Percentiles rank a stretch among this genome's conserved stretches.
Conservation (phyloP, 176 grass and related monocot species). For the Cenchrus purpureus region DNA sequence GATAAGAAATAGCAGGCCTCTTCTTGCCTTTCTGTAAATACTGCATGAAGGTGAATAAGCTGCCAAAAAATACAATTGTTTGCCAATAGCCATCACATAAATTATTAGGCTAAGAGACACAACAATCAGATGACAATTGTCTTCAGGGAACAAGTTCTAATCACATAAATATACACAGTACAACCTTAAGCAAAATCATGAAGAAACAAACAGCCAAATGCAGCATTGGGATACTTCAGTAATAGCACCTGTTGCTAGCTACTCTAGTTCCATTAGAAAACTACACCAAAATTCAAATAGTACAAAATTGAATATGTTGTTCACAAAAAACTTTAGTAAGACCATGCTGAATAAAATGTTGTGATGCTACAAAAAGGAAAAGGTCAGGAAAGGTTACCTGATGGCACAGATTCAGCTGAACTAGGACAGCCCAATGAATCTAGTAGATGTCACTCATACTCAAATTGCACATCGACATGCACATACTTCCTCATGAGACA, state of each 20-base stretch:
- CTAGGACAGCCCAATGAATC: background rate
- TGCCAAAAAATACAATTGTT: constrained; percentile 2
- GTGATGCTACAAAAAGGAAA: background rate
- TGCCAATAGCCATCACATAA: background rate
- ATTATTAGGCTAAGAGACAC: background rate
- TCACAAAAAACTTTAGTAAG: constrained; percentile 18
- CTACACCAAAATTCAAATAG: background rate
- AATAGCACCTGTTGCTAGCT: constrained; percentile 10
- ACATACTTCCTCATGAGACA: constrained; percentile 82
- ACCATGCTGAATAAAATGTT: constrained; percentile 19
- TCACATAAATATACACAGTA: background rate
- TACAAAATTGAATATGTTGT: background rate
- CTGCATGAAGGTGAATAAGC: constrained; percentile 15
- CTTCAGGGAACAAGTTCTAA: background rate
- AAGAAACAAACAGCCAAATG: constrained; percentile 35
- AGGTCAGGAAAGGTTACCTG: constrained; percentile 32
- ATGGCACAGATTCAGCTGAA: constrained; percentile 17
- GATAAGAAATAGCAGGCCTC: background rate
- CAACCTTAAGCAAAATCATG: constrained; percentile 8
- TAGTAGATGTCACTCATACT: constrained; percentile 73
- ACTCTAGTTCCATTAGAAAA: background rate
- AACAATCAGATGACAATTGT: background rate
- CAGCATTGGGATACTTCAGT: background rate
- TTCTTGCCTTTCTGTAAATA: background rate
- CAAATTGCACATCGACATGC: constrained; percentile 91